Evolutionary conservation across 2,329 filamentous ascomycete species (phyloP).

Genomic region (Fusarium neocosmosporiellum): DNA sequence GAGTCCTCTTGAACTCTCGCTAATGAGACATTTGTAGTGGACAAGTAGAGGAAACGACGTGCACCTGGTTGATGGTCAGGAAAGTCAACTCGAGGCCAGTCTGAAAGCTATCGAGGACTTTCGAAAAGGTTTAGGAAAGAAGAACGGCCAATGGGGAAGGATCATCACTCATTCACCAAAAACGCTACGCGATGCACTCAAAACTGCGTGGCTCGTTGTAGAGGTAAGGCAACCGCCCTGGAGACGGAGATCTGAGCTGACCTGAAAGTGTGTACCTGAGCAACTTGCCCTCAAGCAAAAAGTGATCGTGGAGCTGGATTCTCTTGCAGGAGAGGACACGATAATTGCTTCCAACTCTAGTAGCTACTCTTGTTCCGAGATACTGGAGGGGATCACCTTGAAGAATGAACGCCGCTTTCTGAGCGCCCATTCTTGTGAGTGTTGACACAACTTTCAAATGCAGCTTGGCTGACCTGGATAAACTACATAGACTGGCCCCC

Average conservation of each 20-base stretch:
- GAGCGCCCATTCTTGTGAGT: slow-evolving; percentile 58
- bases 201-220: slow-evolving; percentile 42
- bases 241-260: background rate
- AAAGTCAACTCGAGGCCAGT: slow-evolving; percentile 42
- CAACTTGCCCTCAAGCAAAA: slow-evolving; percentile 53
- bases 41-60: slow-evolving; percentile 46
- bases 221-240: slow-evolving; percentile 28
- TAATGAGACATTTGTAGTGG: slow-evolving; percentile 36
- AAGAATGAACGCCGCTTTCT: slow-evolving; percentile 50
- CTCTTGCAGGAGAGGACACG: slow-evolving; percentile 46
- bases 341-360: slow-evolving; percentile 61
- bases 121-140: slow-evolving; percentile 12
- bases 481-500: slow-evolving; percentile 46
- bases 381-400: slow-evolving; percentile 51
- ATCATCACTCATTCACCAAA: slow-evolving; percentile 37
- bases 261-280: slow-evolving; percentile 56
- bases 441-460: too few relatives aligned
- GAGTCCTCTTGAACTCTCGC: background rate
- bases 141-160: slow-evolving; percentile 26
- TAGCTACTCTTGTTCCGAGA: slow-evolving; percentile 57
- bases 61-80: slow-evolving; percentile 43
- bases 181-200: slow-evolving; percentile 31
- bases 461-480: background rate
- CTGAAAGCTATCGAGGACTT: slow-evolving; percentile 41
- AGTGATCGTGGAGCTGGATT: slow-evolving; percentile 54